Evolutionary conservation across 2,329 filamentous ascomycete genomes (phyloP).

Genomic region (Colletotrichum simmondsii): DNA sequence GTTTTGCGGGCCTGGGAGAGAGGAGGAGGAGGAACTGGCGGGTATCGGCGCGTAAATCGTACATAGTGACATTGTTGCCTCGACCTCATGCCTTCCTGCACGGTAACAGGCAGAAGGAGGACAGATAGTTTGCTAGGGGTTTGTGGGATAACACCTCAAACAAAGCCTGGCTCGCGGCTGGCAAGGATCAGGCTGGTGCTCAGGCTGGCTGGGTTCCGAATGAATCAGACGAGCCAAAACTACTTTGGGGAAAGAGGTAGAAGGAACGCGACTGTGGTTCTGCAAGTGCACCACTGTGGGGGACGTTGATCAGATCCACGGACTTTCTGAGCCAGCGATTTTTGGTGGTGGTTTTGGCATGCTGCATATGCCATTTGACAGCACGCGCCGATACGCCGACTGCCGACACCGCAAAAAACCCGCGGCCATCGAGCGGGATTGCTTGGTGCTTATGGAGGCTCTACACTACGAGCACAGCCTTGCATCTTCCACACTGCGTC

Average conservation of each 20-base stretch:
- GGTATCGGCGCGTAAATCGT: slow-evolving; percentile 31
- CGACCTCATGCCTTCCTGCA: slow-evolving; percentile 15
- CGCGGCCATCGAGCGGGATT: neutral
- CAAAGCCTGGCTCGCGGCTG: neutral
- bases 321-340: slow-evolving; percentile 4
- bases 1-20: neutral
- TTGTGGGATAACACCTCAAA: slow-evolving; percentile 4
- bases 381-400: neutral
- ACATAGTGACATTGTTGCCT: slow-evolving; percentile 31
- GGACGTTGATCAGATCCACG: neutral
- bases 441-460: neutral
- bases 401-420: neutral
- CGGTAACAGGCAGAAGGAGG: slow-evolving; percentile 11
- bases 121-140: slow-evolving; percentile 28
- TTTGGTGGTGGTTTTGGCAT: slow-evolving; percentile 3
- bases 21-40: neutral
- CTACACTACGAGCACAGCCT: neutral
- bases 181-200: neutral
- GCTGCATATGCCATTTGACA: neutral
- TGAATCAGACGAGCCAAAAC: neutral
- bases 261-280: slow-evolving; percentile 6
- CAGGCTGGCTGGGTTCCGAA: neutral
- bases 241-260: neutral
- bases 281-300: slow-evolving; percentile 30
- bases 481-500: neutral